Conservation (phyloP, 2,329 filamentous ascomycete genomes). For the Apiospora saccharicola region DNA sequence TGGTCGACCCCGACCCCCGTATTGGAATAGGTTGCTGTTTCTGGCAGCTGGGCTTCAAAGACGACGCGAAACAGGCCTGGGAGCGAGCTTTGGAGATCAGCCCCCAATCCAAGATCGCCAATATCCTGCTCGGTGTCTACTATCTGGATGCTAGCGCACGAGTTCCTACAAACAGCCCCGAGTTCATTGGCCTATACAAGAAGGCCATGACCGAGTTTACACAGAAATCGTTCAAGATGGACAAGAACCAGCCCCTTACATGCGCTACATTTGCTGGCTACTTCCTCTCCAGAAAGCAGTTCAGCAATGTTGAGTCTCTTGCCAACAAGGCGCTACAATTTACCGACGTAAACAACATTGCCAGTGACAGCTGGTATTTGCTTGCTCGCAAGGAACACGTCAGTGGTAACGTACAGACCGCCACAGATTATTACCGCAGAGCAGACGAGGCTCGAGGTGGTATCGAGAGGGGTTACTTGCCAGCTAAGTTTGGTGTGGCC, state of each 20-base stretch:
- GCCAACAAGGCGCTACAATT: conserved; percentile 93
- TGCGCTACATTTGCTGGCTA: conserved; percentile 91
- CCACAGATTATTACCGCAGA: conserved; percentile 85
- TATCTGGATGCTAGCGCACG: conserved; percentile 88
- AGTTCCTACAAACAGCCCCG: conserved; percentile 81
- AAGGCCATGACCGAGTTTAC: conserved; percentile 95
- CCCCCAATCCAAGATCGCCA: conserved; percentile 86
- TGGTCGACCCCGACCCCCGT: conserved; percentile 92
- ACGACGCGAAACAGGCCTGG: conserved; percentile 91
- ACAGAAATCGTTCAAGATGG: conserved; percentile 90
- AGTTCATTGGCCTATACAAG: conserved; percentile 86
- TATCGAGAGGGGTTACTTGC: conserved; percentile 87
- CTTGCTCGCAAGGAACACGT: conserved; percentile 92
- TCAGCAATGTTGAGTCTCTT: conserved; percentile 82
- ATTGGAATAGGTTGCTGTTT: conserved; percentile 97
- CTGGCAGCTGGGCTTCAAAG: conserved; percentile 95
- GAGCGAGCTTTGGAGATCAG: conserved; percentile 83
- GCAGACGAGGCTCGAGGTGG: conserved; percentile 93
- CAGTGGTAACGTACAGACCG: conserved; percentile 75
- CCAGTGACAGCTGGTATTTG: conserved; percentile 97
- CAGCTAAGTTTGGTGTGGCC: conserved; percentile 92
- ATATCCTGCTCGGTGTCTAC: conserved; percentile 88
- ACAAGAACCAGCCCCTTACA: conserved; percentile 88
- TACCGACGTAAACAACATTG: conserved; percentile 95
- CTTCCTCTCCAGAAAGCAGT: conserved; percentile 83